Conservation (phyloP, 1,284 basidiomycete species). For the Cryptococcus jaspeensis region DNA sequence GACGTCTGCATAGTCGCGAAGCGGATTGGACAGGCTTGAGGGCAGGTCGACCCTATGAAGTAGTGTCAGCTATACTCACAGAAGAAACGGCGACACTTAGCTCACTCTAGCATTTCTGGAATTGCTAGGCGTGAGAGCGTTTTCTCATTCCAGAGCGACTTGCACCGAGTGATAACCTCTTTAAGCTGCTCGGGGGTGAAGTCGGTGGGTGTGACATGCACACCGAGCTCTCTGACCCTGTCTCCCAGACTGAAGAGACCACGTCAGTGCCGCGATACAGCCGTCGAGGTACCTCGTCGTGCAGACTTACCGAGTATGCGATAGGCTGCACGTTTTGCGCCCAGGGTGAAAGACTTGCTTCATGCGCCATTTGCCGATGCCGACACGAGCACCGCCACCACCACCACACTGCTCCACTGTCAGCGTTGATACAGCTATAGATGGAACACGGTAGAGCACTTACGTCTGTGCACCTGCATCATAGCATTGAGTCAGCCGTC, state of each 20-base stretch:
- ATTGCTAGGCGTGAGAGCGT: slow-evolving; percentile 47
- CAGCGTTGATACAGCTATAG: not conserved
- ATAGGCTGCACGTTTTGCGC: slow-evolving; percentile 52
- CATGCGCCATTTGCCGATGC: slow-evolving; percentile 54
- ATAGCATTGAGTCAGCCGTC: not conserved
- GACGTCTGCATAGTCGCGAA: slow-evolving; percentile 44
- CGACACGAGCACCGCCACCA: slow-evolving; percentile 49
- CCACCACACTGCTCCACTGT: slow-evolving; percentile 44
- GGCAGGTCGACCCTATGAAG: slow-evolving; percentile 41
- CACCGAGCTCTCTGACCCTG: slow-evolving; percentile 45
- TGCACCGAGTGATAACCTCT: slow-evolving; percentile 45
- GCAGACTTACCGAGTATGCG: slow-evolving; percentile 40
- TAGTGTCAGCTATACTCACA: slow-evolving; percentile 4
- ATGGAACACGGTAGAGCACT: slow-evolving; percentile 2
- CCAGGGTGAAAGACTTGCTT: slow-evolving; percentile 53
- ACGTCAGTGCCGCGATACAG: not conserved
- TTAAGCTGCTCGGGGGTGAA: slow-evolving; percentile 47
- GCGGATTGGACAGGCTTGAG: slow-evolving; percentile 34
- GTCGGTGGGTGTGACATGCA: slow-evolving; percentile 46
- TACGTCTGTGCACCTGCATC: slow-evolving; percentile 28
- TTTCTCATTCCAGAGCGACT: slow-evolving; percentile 50
- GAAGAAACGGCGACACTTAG: not conserved
- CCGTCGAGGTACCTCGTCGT: not conserved
- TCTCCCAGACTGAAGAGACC: slow-evolving; percentile 38
- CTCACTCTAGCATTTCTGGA: slow-evolving; percentile 51